Base-by-base conservation (phyloP, 129 eudicot species). In the Flaveria robusta region DNA sequence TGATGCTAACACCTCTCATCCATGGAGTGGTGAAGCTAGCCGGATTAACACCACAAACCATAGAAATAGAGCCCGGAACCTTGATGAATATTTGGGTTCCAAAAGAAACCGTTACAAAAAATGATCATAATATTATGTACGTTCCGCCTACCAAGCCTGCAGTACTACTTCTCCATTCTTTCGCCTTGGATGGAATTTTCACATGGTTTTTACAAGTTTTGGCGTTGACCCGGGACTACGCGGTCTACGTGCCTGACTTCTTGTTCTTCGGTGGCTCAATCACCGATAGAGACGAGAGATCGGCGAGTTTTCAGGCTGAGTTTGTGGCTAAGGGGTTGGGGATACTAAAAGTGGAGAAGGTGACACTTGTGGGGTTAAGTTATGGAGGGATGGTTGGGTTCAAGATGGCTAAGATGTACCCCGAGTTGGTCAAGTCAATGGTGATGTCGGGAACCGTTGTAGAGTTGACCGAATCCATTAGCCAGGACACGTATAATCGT, bases 361-460 rank as follows among this genome's bases (percentile, higher is more conserved):
- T 88, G 37, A 83, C 80, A 3, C 29, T 83, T 3, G 88, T 90
- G 56, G 96, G 96, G 46, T 68, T 87, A 20, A 90, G 96, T 65
- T 90, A 87, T 64, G 96, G 96, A 4, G 90, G 92, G 42, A 71
- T 90, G 84, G 81, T 87, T 46, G 90, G 88, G 72, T 85, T 90
- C 74, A 74, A 85, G 77, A 63, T 90, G 88, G 92, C 96, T 5
- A 66, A 52, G 68, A 15, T 81, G 71, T 70, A 90, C 62, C 90
- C 90, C 0, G 70, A 81, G 7, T 37, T 90, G 88, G 92, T 90
- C 15, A 74, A 74, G 51, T 74, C 84, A 10, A 12, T 90, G 85
- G 90, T 87, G 50, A 52, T 68, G 16, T 46, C 88, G 1, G 75
- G 66, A 42, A 67, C 92, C 0, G 85, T 81, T 13, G 18, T 82